These are phyloP conservation scores for Alternaria atra DNA, from an alignment of 2,329 filamentous ascomycete species.

Conservation along the genomic window DNA sequence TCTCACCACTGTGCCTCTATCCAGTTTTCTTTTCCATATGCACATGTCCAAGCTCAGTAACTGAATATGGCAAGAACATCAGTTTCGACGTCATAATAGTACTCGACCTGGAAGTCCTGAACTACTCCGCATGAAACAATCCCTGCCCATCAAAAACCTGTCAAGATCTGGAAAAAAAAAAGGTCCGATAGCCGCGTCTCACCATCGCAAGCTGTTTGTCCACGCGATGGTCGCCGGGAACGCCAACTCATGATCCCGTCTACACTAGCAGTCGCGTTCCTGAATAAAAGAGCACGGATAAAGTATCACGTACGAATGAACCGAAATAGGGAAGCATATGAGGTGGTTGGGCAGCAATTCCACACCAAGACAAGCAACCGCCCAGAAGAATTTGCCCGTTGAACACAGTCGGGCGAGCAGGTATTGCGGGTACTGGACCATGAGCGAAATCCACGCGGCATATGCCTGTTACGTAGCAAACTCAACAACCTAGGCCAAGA, in stretches of 20 bases:
- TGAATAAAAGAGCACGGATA: not conserved
- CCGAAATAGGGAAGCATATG: not conserved
- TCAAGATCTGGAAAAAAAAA: not conserved
- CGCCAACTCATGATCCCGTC: not conserved
- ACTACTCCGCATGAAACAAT: not conserved
- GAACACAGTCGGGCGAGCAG: not conserved
- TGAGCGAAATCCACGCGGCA: not conserved
- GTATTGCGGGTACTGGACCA: not conserved
- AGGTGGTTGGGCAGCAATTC: not conserved
- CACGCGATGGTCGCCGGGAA: not conserved
- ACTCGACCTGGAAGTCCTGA: not conserved
- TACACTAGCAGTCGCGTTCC: not conserved
- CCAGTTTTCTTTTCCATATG: not conserved
- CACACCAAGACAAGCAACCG: not conserved
- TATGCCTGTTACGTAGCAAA: not conserved
- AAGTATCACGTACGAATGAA: not conserved
- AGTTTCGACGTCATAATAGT: not conserved
- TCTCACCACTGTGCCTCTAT: not conserved
- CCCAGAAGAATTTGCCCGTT: not conserved
- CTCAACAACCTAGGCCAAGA: not conserved
- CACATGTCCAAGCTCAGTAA: not conserved
- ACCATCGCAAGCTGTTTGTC: not conserved
- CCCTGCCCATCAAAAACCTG: constrained; percentile 1
- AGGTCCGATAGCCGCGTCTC: constrained; percentile 5
- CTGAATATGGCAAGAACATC: not conserved